Evolutionary conservation across 768 basidiomycete genomes (phyloP), one percentile per base, ranked within the genome.

Genomic region (Rhodotorula graminis): DNA sequence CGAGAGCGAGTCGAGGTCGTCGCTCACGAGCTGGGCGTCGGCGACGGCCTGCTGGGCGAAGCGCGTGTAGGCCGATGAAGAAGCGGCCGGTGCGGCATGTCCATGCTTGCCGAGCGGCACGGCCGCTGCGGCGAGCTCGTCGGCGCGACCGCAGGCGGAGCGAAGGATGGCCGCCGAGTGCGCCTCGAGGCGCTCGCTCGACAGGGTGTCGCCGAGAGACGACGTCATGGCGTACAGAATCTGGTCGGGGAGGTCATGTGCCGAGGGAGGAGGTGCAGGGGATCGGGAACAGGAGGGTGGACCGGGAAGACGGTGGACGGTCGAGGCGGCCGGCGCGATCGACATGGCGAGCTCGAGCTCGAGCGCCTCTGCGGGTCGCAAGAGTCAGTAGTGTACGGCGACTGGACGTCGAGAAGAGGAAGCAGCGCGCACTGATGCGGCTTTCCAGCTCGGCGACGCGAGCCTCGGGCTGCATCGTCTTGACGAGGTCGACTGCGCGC

Each of bases 401-500:
- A n/a, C n/a, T n/a, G n/a, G n/a, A n/a, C n/a, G n/a, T n/a, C n/a
- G n/a, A n/a, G n/a, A n/a, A n/a, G n/a, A n/a, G n/a, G n/a, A n/a
- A n/a, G n/a, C n/a, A n/a, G n/a, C n/a, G n/a, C n/a, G n/a, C n/a
- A 60, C 58, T 60, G 50, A 67, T 52, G 5, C 58, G 58, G 25
- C 49, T 58, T 14, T 67, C 65, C 33, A 67, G 58, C 29, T 67
- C 58, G 8, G 49, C 58, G 1, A 67, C 57, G 25, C 58, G 33
- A 12, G 58, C 14, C 19, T 50, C 58, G 23, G 65, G 57, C 33
- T 40, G 46, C 47, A 67, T 16, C 21, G 27, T 27, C 65, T 67
- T 67, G 44, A 60, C 65, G 33, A 67, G 49, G 33, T 67, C 65
- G 49, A 67, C 60, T 61, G 60, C 46, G 29, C 1, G n/a, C 14